A percentile compares a stretch with the other conserved stretches of the same genome.
These are phyloP conservation scores for Epichloe gansuensis DNA, from an alignment of 2,329 filamentous ascomycete genomes.

Conservation along the genomic window DNA sequence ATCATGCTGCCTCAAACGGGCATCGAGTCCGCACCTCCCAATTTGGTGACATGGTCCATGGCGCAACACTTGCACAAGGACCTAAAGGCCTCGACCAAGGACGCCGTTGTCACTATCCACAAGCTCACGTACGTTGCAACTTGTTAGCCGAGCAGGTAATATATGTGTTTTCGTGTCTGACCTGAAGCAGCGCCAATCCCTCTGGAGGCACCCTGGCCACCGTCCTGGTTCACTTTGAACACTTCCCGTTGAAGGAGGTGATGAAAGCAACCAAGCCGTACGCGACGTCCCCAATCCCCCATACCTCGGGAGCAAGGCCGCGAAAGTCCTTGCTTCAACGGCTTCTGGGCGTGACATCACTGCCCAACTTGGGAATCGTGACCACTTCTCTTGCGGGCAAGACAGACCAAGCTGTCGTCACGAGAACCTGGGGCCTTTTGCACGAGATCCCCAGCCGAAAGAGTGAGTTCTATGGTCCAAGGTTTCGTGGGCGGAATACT, in stretches of 20 bases:
- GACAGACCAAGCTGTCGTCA: slow-evolving; percentile 42
- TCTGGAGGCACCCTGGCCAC: slow-evolving; percentile 61
- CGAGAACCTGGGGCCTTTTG: slow-evolving; percentile 50
- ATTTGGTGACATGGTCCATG: slow-evolving; percentile 43
- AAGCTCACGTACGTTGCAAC: slow-evolving; percentile 23
- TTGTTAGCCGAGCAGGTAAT: background rate
- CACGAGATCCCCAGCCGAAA: slow-evolving; percentile 29
- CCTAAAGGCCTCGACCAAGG: slow-evolving; percentile 34
- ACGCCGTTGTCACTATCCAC: slow-evolving; percentile 40
- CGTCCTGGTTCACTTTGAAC: slow-evolving; percentile 44
- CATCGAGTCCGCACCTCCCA: slow-evolving; percentile 49
- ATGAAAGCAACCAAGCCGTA: slow-evolving; percentile 34
- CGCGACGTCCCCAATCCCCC: slow-evolving; percentile 43
- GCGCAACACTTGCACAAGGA: slow-evolving; percentile 36
- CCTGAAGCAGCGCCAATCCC: slow-evolving; percentile 20
- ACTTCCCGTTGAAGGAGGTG: slow-evolving; percentile 36
- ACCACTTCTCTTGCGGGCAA: slow-evolving; percentile 37
- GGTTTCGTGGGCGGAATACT: slow-evolving; percentile 46
- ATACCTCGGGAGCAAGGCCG: slow-evolving; percentile 21
- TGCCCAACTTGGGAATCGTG: slow-evolving; percentile 41
- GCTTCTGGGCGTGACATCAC: slow-evolving; percentile 35
- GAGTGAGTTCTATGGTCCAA: slow-evolving; percentile 43
- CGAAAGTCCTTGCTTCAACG: slow-evolving; percentile 25
- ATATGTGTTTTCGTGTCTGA: background rate
- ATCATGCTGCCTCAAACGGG: slow-evolving; percentile 49